Percentiles rank a stretch among this genome's conserved stretches.
Evolutionary conservation across 2,329 filamentous ascomycete genomes (phyloP).

Genomic region (Cytospora mali): DNA sequence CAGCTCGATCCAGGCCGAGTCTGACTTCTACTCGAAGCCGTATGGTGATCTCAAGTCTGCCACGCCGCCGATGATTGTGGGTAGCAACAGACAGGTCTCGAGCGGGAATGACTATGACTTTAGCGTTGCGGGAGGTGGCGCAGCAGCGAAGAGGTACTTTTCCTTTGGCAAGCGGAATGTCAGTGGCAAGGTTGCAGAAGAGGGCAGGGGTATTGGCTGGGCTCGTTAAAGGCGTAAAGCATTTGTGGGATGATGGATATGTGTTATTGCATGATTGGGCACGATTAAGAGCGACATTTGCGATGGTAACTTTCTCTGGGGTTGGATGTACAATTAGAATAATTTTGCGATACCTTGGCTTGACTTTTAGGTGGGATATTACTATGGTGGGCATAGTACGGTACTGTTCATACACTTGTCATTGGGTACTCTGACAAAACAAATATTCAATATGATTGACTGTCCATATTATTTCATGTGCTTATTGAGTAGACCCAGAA

Average conservation of each 20-base stretch:
- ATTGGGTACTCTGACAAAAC: background rate
- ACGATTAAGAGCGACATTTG: background rate
- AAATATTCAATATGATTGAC: background rate
- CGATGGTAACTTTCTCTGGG: background rate
- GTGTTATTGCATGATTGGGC: background rate
- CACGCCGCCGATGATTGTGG: slow-evolving; percentile 58
- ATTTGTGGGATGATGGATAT: background rate
- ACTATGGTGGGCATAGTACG: background rate
- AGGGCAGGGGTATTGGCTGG: slow-evolving; percentile 49
- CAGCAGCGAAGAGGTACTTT: slow-evolving; percentile 31
- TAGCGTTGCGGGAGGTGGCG: slow-evolving; percentile 28
- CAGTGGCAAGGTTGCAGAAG: slow-evolving; percentile 74
- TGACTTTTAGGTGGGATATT: background rate
- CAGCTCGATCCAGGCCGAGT: slow-evolving; percentile 54
- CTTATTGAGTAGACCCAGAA: too few relatives aligned
- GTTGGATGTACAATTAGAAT: background rate
- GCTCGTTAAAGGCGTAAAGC: background rate
- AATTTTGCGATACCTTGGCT: slow-evolving; percentile 8
- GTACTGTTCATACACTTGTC: background rate
- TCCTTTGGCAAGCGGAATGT: slow-evolving; percentile 59
- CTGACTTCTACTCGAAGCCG: slow-evolving; percentile 55
- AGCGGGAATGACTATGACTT: slow-evolving; percentile 59
- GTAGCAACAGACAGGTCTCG: slow-evolving; percentile 55
- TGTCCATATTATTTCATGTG: background rate
- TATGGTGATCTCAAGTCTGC: slow-evolving; percentile 60